Evolutionary conservation across 2,329 filamentous ascomycete genomes (phyloP), one percentile per base, ranked within the genome.

Genomic region (Phaeosphaeria sp.): DNA sequence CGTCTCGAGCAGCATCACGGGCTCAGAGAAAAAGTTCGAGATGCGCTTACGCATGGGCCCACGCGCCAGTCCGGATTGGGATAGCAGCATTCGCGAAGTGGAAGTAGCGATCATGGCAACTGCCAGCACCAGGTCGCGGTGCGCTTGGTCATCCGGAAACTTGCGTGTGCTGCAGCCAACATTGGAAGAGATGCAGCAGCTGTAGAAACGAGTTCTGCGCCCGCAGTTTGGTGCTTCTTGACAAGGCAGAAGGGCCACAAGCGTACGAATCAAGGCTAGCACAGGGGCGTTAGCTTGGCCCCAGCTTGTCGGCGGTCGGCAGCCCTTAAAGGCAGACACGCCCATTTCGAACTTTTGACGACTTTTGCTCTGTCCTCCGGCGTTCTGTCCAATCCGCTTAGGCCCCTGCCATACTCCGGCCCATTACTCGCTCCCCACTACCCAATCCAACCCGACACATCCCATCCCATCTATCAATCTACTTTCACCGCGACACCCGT

Each of bases 221-320:
- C 30, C 6, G 7, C 11, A 11, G 9, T 36, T 3, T 7, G 30
- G 13, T 13, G 30, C 30, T 36, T 6, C 6, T 36, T 15, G 6
- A 36, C 5, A 11, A 36, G 30, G 30, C 30, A 36, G 21, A 25
- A 46, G 21, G 21, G 43, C 49, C 49, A 49, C 36, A 25, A 13
- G 59, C 64, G 58, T 63, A 56, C 41, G 65, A 68, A 66, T 63
- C 63, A 50, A 59, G 30, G 55, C 60, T 67, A 39, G 33, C 62
- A 70, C 67, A 66, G 67, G 63, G 64, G 64, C 61, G 66, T 52
- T 65, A 57, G 59, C 59, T 67, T 67, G 68, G 69, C 67, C 61
- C 62, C 58, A 61, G 61, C 63, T 62, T 57, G 60, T 61, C 64
- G 67, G 64, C 51, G 59, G 56, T 58, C 58, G 54, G 59, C 54